Conservation (phyloP, 495 filamentous ascomycete species). For the Penicillium roqueforti region DNA sequence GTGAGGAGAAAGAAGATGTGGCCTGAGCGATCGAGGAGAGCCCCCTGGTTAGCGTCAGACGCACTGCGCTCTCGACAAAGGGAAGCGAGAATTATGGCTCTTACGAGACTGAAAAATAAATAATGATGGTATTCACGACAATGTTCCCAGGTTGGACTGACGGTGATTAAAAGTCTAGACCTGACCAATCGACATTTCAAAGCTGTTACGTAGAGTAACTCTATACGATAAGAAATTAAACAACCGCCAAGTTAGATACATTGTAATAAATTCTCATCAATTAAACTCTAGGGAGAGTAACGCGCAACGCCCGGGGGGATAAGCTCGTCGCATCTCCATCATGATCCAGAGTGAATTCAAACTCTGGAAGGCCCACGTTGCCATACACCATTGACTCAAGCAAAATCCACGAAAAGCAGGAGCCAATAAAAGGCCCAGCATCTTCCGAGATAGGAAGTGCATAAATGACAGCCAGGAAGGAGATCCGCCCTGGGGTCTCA, state of each 20-base stretch:
- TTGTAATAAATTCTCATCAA: neutral
- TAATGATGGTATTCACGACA: too few species aligned
- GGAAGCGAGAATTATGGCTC: too few species aligned
- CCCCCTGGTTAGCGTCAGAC: too few species aligned
- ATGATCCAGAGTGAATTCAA: conserved; percentile 34
- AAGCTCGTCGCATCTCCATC: conserved; percentile 25
- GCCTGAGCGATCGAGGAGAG: too few species aligned
- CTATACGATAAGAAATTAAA: neutral
- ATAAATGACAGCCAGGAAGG: conserved; percentile 46
- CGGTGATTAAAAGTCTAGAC: neutral
- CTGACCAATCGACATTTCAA: neutral
- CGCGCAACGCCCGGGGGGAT: conserved; percentile 25
- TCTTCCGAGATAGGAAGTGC: conserved; percentile 13
- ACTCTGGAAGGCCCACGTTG: conserved; percentile 36
- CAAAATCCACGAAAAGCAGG: conserved; percentile 25
- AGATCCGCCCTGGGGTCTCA: conserved; percentile 21
- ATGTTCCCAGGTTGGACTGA: neutral
- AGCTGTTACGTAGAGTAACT: neutral
- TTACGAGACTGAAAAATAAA: too few species aligned
- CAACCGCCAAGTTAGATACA: neutral
- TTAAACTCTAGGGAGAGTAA: conserved; percentile 7
- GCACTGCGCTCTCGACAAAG: too few species aligned
- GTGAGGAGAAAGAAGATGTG: too few species aligned
- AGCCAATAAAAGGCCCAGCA: conserved; percentile 18
- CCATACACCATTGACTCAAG: conserved; percentile 33